Evolutionary conservation across 129 eudicot genomes (phyloP).

Genomic region (Smallanthus sonchifolius): DNA sequence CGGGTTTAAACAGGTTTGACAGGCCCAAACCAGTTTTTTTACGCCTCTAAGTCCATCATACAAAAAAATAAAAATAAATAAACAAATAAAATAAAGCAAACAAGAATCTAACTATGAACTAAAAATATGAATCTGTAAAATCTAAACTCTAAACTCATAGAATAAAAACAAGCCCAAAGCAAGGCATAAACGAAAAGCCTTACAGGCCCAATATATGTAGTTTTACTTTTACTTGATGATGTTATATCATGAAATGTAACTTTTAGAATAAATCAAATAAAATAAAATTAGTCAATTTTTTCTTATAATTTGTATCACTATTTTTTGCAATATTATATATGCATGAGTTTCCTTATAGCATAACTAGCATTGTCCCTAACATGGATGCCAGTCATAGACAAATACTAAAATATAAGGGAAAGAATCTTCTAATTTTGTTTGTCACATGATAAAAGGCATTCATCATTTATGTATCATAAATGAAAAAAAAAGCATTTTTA

Average conservation of each 20-base stretch:
- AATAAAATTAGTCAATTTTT: background rate
- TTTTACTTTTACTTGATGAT: background rate
- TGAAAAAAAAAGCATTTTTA: background rate
- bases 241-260: background rate
- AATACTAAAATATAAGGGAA: background rate
- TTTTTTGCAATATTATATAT: background rate
- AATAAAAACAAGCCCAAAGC: background rate
- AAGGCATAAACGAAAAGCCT: background rate
- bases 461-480: constrained; percentile 3
- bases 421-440: constrained; percentile 20
- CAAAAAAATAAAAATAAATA: too few relatives aligned
- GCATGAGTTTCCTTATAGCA: constrained; percentile 8
- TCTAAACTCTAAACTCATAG: background rate
- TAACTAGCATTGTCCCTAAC: constrained; percentile 16
- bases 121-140: too few relatives aligned
- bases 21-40: too few relatives aligned
- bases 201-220: background rate
- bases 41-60: too few relatives aligned
- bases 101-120: too few relatives aligned
- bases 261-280: background rate
- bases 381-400: constrained; percentile 10
- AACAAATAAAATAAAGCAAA: too few relatives aligned
- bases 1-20: too few relatives aligned
- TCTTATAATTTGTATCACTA: background rate
- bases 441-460: constrained; percentile 3